Conservation (phyloP, 106 monocot species). For the Triglochin maritima region DNA sequence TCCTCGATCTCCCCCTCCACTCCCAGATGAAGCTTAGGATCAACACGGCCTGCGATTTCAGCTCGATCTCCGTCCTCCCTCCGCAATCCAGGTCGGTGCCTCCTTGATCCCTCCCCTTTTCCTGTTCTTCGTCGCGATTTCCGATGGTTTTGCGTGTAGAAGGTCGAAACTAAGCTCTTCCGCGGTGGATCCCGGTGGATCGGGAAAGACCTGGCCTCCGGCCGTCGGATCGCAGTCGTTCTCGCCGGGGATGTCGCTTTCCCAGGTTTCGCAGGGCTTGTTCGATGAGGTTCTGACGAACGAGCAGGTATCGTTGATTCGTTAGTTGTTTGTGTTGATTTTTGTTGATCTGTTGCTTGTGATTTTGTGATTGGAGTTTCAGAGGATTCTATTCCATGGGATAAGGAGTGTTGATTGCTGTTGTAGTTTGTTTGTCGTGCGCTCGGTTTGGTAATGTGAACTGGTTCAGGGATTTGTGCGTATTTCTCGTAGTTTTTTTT, state of each 20-base stretch:
- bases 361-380: too few relatives aligned
- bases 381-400: too few relatives aligned
- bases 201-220: constrained; percentile 34
- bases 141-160: neutral
- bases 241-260: constrained; percentile 68
- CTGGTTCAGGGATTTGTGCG: too few relatives aligned
- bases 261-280: constrained; percentile 85
- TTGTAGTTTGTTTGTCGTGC: too few relatives aligned
- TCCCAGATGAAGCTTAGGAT: constrained; percentile 67
- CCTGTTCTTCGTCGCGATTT: neutral
- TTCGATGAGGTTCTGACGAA: constrained; percentile 55
- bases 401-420: too few relatives aligned
- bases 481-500: too few relatives aligned
- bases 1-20: neutral
- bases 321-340: neutral
- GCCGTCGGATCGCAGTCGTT: constrained; percentile 74
- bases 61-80: constrained; percentile 91
- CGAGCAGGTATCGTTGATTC: constrained; percentile 38
- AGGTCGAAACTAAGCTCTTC: constrained; percentile 24
- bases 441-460: too few relatives aligned
- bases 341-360: too few relatives aligned
- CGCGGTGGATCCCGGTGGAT: constrained; percentile 16
- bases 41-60: constrained; percentile 95
- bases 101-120: neutral
- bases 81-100: constrained; percentile 55